Conservation (phyloP, 2,329 filamentous ascomycete genomes). For the Trichoderma koningii region DNA sequence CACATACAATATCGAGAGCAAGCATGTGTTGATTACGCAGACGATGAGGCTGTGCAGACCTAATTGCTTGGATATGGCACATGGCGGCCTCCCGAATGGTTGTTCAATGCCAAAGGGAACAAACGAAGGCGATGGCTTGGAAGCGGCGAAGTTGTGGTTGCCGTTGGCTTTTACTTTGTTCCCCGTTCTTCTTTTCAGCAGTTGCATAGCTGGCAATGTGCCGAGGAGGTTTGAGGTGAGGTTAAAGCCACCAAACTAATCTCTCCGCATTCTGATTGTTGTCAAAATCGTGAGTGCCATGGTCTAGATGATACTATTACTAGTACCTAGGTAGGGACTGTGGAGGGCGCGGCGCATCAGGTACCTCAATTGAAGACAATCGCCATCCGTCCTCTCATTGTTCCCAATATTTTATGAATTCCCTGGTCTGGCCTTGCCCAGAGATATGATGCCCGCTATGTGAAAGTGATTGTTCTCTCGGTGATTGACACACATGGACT, state of each 20-base stretch:
- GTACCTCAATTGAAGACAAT: too few relatives aligned
- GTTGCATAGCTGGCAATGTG: background rate
- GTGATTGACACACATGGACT: too few relatives aligned
- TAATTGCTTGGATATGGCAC: background rate
- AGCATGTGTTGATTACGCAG: constrained; percentile 13
- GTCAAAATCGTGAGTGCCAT: constrained; percentile 2
- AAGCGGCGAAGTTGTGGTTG: background rate
- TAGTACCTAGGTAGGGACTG: background rate
- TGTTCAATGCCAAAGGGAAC: background rate
- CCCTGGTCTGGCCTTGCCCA: too few relatives aligned
- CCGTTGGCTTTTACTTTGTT: background rate
- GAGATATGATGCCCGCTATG: too few relatives aligned
- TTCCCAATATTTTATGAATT: too few relatives aligned
- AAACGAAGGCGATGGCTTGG: constrained; percentile 9
- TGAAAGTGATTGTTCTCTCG: too few relatives aligned
- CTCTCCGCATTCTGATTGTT: constrained; percentile 2
- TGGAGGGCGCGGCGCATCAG: too few relatives aligned
- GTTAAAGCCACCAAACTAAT: background rate
- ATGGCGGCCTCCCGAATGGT: background rate
- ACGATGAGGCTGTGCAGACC: constrained; percentile 30
- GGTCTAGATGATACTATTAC: background rate
- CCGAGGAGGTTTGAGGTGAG: background rate
- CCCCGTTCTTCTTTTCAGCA: background rate
- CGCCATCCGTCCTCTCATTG: too few relatives aligned
- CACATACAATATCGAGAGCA: background rate